phyloP scores from a whole-genome alignment of 2,329 filamentous ascomycete genomes.

The Penicillium sumatraense region DNA sequence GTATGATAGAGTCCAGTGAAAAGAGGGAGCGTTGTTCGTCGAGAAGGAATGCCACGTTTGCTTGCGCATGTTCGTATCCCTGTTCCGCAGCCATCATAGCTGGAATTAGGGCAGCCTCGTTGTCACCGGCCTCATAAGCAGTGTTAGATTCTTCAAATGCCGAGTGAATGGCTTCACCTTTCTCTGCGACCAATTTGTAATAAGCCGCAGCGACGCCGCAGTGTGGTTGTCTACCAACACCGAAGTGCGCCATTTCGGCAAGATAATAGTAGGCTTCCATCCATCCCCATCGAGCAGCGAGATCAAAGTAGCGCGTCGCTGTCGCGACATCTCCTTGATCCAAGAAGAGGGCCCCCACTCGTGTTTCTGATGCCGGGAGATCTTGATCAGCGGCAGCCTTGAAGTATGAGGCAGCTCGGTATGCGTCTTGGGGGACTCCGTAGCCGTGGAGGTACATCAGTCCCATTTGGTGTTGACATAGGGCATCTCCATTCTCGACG shows the following conservation, averaged over 20 bases:
- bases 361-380: conserved; percentile 77
- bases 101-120: conserved; percentile 76
- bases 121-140: conserved; percentile 78
- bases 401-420: conserved; percentile 75
- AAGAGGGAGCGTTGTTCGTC: conserved; percentile 71
- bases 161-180: conserved; percentile 73
- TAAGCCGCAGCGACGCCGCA: conserved; percentile 78
- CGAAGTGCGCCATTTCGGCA: conserved; percentile 81
- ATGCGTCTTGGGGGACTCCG: conserved; percentile 71
- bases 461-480: conserved; percentile 83
- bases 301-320: conserved; percentile 84
- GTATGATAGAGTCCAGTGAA: conserved; percentile 60
- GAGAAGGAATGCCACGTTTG: conserved; percentile 85
- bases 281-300: conserved; percentile 79
- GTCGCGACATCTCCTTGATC: conserved; percentile 84
- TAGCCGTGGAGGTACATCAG: conserved; percentile 82
- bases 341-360: conserved; percentile 80
- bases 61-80: conserved; percentile 86
- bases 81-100: conserved; percentile 91
- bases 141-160: conserved; percentile 82
- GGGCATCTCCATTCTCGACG: conserved; percentile 72
- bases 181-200: conserved; percentile 80
- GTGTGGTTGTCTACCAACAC: conserved; percentile 77
- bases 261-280: conserved; percentile 93
- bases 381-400: conserved; percentile 81